Evolutionary conservation across 495 filamentous ascomycete species (phyloP).

Genomic region (Penicillium angulare): DNA sequence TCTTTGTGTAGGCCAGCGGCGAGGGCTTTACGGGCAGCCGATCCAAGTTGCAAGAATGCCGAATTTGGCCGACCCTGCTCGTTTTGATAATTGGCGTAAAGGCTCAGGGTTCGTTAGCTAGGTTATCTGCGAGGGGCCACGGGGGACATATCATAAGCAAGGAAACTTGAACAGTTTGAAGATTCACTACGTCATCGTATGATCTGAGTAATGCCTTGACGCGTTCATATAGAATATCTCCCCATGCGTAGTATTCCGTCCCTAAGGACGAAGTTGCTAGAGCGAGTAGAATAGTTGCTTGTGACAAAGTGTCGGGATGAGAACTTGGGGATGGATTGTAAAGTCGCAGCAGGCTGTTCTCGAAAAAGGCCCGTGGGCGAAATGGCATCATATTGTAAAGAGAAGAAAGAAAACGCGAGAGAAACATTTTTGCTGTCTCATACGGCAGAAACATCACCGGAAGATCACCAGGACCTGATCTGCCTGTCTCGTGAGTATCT

Average conservation of each 20-base stretch:
- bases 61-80: slow-evolving; percentile 46
- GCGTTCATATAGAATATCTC: slow-evolving; percentile 38
- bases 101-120: slow-evolving; percentile 1
- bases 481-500: slow-evolving; percentile 28
- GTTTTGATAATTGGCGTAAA: slow-evolving; percentile 41
- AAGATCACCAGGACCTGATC: slow-evolving; percentile 14
- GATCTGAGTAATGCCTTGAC: slow-evolving; percentile 34
- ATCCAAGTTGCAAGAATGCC: slow-evolving; percentile 38
- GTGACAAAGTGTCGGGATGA: slow-evolving; percentile 23
- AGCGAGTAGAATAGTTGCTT: slow-evolving; percentile 30
- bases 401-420: slow-evolving; percentile 33
- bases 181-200: slow-evolving; percentile 43
- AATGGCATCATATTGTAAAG: slow-evolving; percentile 35
- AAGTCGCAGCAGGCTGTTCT: slow-evolving; percentile 30
- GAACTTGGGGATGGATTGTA: slow-evolving; percentile 24
- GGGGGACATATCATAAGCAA: slow-evolving; percentile 43
- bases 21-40: slow-evolving; percentile 39
- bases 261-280: slow-evolving; percentile 34
- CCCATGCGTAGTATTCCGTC: slow-evolving; percentile 37
- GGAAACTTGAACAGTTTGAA: slow-evolving; percentile 43
- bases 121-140: not conserved
- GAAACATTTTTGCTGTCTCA: slow-evolving; percentile 32
- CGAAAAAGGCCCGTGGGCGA: slow-evolving; percentile 26
- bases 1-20: slow-evolving; percentile 46
- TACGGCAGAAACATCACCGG: slow-evolving; percentile 38